A percentile compares a stretch with the other conserved stretches of the same genome.
phyloP scores from a whole-genome alignment of 2,329 filamentous ascomycete species.

The Ceratocystis colombiana region DNA sequence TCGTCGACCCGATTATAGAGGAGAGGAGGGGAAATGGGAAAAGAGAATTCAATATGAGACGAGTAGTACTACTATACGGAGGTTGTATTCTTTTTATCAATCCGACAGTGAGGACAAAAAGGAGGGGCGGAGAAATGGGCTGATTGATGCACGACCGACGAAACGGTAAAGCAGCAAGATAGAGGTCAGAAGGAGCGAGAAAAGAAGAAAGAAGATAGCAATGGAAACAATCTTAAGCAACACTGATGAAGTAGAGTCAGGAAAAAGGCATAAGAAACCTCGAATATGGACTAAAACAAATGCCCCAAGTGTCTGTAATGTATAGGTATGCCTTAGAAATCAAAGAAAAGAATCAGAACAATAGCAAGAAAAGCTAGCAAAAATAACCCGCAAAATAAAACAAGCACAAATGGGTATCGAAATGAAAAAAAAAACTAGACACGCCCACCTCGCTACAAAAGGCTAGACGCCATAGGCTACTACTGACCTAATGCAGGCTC shows the following conservation, averaged over 20 bases:
- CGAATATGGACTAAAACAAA: conserved; percentile 4
- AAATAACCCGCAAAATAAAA: conserved; percentile 14
- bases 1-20: neutral
- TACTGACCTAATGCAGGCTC: neutral
- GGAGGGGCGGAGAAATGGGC: neutral
- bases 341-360: conserved; percentile 1
- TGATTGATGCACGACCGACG: neutral
- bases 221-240: conserved; percentile 14
- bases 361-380: conserved; percentile 15
- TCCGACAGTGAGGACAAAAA: neutral
- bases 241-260: too few relatives aligned
- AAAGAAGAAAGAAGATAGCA: neutral
- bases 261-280: neutral
- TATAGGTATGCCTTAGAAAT: neutral
- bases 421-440: conserved; percentile 8
- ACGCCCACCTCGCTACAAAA: neutral
- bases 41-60: neutral
- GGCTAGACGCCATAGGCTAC: neutral
- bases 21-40: neutral
- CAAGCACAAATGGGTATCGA: conserved; percentile 13
- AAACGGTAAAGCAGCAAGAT: neutral
- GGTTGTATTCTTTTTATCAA: too few relatives aligned
- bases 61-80: neutral
- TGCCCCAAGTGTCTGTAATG: neutral
- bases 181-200: conserved; percentile 4